Evolutionary conservation across 805 yeast species (phyloP).

Genomic region (Metschnikowia proteae): DNA sequence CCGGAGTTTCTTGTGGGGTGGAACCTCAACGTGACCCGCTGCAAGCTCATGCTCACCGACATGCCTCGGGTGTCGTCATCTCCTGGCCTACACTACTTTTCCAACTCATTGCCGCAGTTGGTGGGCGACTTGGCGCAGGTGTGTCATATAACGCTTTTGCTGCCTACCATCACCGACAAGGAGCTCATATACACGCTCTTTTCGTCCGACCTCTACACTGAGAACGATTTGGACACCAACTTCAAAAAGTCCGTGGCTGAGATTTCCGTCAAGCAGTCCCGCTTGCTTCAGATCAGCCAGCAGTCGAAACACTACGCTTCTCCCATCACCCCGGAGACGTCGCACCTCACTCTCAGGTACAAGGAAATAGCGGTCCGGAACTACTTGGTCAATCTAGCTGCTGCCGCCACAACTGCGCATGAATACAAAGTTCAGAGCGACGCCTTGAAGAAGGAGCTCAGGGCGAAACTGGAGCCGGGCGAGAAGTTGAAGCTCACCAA

Average conservation of each 20-base stretch:
- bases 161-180: slow-evolving; percentile 35
- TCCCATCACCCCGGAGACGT: slow-evolving; percentile 32
- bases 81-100: slow-evolving; percentile 33
- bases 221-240: slow-evolving; percentile 42
- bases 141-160: slow-evolving; percentile 39
- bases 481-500: slow-evolving; percentile 32
- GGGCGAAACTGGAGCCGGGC: slow-evolving; percentile 6
- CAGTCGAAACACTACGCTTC: slow-evolving; percentile 19
- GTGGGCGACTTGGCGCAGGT: slow-evolving; percentile 40
- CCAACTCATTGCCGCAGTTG: slow-evolving; percentile 34
- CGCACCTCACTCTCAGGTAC: slow-evolving; percentile 32
- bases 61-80: slow-evolving; percentile 37
- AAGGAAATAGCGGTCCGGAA: slow-evolving; percentile 47
- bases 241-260: slow-evolving; percentile 48
- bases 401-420: slow-evolving; percentile 51
- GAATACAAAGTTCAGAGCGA: slow-evolving; percentile 32
- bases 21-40: slow-evolving; percentile 50
- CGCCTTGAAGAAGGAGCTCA: slow-evolving; percentile 26
- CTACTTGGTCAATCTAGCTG: slow-evolving; percentile 49
- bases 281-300: slow-evolving; percentile 38
- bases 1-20: slow-evolving; percentile 47
- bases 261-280: slow-evolving; percentile 47
- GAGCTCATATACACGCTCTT: slow-evolving; percentile 41
- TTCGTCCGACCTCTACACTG: slow-evolving; percentile 46
- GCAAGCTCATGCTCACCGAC: slow-evolving; percentile 40